phyloP scores from a whole-genome alignment of 192 early-diverging fungal genomes.

The Globomyces pollinis-pini region DNA sequence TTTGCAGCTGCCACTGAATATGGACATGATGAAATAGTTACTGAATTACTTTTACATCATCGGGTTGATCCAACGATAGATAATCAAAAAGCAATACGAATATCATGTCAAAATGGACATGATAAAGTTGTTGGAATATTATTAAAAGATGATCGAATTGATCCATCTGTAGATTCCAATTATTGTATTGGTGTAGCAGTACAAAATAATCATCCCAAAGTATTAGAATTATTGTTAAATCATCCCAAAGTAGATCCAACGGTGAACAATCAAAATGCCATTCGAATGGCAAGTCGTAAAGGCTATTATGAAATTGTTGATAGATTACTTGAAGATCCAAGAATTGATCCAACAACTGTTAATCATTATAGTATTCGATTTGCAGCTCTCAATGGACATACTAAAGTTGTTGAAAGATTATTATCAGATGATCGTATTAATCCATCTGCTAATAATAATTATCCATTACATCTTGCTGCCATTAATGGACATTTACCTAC shows the following conservation, averaged over 20 bases:
- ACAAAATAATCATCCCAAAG: too few relatives aligned
- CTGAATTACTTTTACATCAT: not conserved
- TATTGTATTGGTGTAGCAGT: too few relatives aligned
- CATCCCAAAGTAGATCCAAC: conserved; percentile 8
- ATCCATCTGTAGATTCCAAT: conserved; percentile 6
- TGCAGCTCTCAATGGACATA: not conserved
- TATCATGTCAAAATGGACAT: not conserved
- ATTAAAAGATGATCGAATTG: not conserved
- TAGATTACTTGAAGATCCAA: not conserved
- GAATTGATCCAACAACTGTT: not conserved
- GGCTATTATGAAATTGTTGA: not conserved
- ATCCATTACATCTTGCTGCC: not conserved
- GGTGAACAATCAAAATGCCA: not conserved
- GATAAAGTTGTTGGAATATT: not conserved
- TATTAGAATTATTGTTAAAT: not conserved
- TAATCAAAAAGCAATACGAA: not conserved
- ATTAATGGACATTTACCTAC: not conserved
- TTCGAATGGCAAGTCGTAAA: not conserved
- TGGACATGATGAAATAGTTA: not conserved
- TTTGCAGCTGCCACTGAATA: not conserved
- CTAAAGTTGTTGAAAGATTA: not conserved
- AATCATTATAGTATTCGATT: not conserved
- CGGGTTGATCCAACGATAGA: not conserved
- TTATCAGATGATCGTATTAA: not conserved
- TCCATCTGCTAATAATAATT: not conserved